Evolutionary conservation across 805 yeast genomes (phyloP), one percentile per base, ranked within the genome.

Genomic region (Metschnikowia anglica): DNA sequence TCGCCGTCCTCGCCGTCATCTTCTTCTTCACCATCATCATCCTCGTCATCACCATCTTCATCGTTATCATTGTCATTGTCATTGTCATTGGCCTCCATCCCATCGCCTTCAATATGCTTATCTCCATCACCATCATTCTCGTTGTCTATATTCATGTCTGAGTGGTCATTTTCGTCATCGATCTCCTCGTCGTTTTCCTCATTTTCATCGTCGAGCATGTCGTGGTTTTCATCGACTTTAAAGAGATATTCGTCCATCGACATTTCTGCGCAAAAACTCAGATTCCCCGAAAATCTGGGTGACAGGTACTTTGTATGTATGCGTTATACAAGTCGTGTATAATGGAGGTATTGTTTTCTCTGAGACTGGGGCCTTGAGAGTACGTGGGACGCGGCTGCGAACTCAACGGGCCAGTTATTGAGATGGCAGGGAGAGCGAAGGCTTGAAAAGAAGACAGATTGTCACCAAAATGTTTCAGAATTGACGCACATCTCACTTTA

Each of bases 1-100:
- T 55, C 60, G 1, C 49, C 60, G 1, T 53, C 61, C 3, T 54
- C 61, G 0, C 45, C 60, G 4, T 44, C 62, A 12, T 47, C 58
- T 5, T 52, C 60, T 16, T 48, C 49, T 4, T 43, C 58, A 6
- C 53, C 62, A 3, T 40, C 44, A 10, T 55, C 55, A 8, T 43
- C 51, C 5, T 52, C 61, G 9, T 49, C 55, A 12, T 56, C 59
- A 9, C 40, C 39, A 2, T 43, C 46, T 4, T 39, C 37, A 5
- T 48, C 52, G 8, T 41, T 39, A 9, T 41, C 53, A 3, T 41
- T 44, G 18, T 41, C 46, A 21, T 46, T 40, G 2, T 46, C 49
- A 11, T 34, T 47, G 10, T 39, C 48, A 18, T 47, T 40, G 4
- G 40, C 50, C 1, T 47, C 48, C 1, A 45, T 43, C 2, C 36